Base-by-base conservation (phyloP, 192 early-diverging fungal species). In the Allomyces javanicus region DNA sequence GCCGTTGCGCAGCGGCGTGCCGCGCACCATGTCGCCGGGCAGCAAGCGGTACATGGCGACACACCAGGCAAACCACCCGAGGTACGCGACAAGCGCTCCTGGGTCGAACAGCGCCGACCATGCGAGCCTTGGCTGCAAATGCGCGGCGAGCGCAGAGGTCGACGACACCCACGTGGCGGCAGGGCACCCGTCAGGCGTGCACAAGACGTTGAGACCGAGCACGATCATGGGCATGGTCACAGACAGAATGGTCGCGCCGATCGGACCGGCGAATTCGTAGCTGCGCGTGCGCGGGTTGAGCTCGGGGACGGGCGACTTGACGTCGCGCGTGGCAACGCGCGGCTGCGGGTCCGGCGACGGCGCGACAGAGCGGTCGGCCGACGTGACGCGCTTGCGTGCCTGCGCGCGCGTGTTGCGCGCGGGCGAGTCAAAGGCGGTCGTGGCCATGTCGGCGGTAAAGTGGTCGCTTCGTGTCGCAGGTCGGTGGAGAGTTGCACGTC, bases 261-360 rank as follows among this genome's bases (percentile, higher is more conserved):
- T 72, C 1, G 81, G 81, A 14, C 86, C 87, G 22, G 89, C 73
- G 69, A 96, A 96, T 72, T 94, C 94, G 71, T 86, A 91, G 66
- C 80, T 76, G 10, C 79, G 81, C 11, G 91, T 82, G 68, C 75
- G 73, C 44, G 83, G 84, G 70, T 91, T 81, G 68, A 86, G 70
- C 17, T n/a, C 21, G 50, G 17, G 12, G 50, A n/a, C 50, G 50
- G 50, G 17, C 17, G 21, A n/a, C 50, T 58, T 58, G 50, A 14
- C 17, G 3, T n/a, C 17, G 21, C 17, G 17, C 17, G 12, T n/a
- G 50, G 50, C 50, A n/a, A n/a, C 17, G 3, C 17, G 50, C 17
- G 50, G 21, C 50, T 21, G 50, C 50, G 50, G 21, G 3, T 14
- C 21, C 50, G 50, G 50, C 17, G 17, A n/a, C 17, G 50, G 21